These are phyloP conservation scores for Aristolochia fimbriata DNA, from an alignment of 164 flowering plant genomes.

Conservation along the genomic window DNA sequence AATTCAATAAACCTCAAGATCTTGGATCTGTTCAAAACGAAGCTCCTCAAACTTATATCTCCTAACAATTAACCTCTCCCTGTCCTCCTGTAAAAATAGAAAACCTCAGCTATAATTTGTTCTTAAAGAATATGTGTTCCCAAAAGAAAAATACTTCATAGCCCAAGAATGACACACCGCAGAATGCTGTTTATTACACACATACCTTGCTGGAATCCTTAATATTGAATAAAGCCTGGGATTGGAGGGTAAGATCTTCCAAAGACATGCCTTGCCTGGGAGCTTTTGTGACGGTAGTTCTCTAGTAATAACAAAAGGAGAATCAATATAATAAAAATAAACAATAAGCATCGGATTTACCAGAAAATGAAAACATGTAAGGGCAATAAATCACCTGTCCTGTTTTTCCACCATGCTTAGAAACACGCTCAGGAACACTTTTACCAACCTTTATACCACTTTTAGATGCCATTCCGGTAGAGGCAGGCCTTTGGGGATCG, in stretches of 20 bases:
- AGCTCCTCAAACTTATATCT: slow-evolving; percentile 88
- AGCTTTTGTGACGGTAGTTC: slow-evolving; percentile 43
- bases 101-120: not conserved
- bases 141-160: too few relatives aligned
- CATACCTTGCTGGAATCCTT: slow-evolving; percentile 94
- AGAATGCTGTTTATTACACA: not conserved
- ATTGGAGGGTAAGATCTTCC: slow-evolving; percentile 76
- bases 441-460: slow-evolving; percentile 41
- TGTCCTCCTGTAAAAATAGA: slow-evolving; percentile 59
- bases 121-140: too few relatives aligned
- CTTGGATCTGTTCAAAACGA: slow-evolving; percentile 90
- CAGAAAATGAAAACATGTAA: not conserved
- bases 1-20: slow-evolving; percentile 70
- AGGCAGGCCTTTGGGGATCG: slow-evolving; percentile 39
- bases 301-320: slow-evolving; percentile 23
- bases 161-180: not conserved
- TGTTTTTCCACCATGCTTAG: slow-evolving; percentile 56
- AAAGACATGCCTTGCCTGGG: slow-evolving; percentile 56
- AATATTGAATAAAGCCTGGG: slow-evolving; percentile 69
- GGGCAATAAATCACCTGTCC: slow-evolving; percentile 44
- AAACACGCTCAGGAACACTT: slow-evolving; percentile 33
- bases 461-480: slow-evolving; percentile 40
- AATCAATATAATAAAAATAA: slow-evolving; percentile 4
- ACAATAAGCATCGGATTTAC: slow-evolving; percentile 2
- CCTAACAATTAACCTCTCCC: slow-evolving; percentile 82